Percentiles rank a stretch among this genome's conserved stretches.
Conservation (phyloP, 1,284 basidiomycete species). For the Cryptococcus wingfieldii region DNA sequence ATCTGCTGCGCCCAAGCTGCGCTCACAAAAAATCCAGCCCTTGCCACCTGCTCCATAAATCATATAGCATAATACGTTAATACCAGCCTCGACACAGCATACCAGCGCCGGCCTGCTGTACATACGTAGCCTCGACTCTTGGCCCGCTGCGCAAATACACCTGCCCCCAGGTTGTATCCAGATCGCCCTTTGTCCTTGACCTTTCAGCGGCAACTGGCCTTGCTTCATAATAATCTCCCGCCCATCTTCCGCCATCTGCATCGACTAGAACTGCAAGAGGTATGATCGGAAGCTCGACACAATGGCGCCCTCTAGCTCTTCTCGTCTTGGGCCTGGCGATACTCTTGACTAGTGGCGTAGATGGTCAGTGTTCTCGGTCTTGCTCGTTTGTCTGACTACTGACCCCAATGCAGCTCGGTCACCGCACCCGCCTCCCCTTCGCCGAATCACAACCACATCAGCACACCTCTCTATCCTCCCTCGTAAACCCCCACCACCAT, state of each 20-base stretch:
- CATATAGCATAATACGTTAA: no score
- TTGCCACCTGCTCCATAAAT: no score
- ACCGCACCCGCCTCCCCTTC: slow-evolving; percentile 35
- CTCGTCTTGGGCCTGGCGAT: slow-evolving; percentile 12
- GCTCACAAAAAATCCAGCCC: no score
- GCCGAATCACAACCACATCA: slow-evolving; percentile 29
- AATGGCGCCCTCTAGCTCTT: slow-evolving; percentile 10
- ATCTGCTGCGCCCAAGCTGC: no score
- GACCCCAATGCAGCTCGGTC: slow-evolving; percentile 29
- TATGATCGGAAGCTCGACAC: background rate
- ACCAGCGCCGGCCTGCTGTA: no score
- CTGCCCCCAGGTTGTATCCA: background rate
- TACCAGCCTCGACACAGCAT: no score
- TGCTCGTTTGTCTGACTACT: background rate
- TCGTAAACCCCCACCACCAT: slow-evolving; percentile 37
- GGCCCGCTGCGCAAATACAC: no score
- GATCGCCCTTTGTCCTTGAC: background rate
- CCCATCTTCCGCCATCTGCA: background rate
- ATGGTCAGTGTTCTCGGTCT: slow-evolving; percentile 6
- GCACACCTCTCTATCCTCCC: slow-evolving; percentile 56
- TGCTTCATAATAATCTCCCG: background rate
- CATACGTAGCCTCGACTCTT: no score
- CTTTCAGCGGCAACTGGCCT: background rate
- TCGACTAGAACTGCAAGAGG: background rate
- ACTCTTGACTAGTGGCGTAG: slow-evolving; percentile 1